Base-by-base conservation (phyloP, 2,329 filamentous ascomycete species). In the Alternaria panax region DNA sequence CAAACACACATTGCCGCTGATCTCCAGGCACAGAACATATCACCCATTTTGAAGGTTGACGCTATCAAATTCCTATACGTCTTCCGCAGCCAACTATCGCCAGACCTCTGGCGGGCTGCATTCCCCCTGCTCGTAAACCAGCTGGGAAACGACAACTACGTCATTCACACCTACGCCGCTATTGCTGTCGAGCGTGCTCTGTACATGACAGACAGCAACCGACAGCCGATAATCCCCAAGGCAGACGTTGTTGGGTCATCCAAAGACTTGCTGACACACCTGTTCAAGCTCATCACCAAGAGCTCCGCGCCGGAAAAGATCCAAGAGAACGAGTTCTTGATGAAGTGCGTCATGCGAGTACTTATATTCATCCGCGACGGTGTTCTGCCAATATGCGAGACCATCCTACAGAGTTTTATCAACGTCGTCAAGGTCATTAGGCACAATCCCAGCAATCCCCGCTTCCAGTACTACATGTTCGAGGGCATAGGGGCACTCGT, bases 381-480 rank as follows among this genome's bases (percentile, higher is more conserved):
- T 27, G 87, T 94, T 14, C 80, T 89, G 2, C 85, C 88, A 1
- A 88, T 95, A 48, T 84, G 90, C 6, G 92, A 97, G 68, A 86
- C 85, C 66, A 87, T 96, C n/a, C 82, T 98, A 53, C 86, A 87
- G 52, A 93, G 96, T 76, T 86, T 99, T 59, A 88, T 96, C 73
- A 90, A 86, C 62, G 97, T 99, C 70, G 97, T 93, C 48, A 90
- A 91, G 71, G 89, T 96, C 67, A 98, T 98, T 79, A 90, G 93
- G 74, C 87, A 90, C 69, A 99, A 99, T 78, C 95, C 95, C 0
- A 97, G 93, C 81, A 99, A 99, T 79, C 95, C 95, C 2, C 88
- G 92, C 12, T 99, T 99, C 81, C 97, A 97, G 81, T 99, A 99
- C 82, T 99, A 94, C 79, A 92, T 97, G 76, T 99, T 99, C 64